A percentile compares a stretch with the other conserved stretches of the same genome.
These are phyloP conservation scores for Musa itinerans DNA, from an alignment of 176 grass and related monocot species.

Conservation along the genomic window DNA sequence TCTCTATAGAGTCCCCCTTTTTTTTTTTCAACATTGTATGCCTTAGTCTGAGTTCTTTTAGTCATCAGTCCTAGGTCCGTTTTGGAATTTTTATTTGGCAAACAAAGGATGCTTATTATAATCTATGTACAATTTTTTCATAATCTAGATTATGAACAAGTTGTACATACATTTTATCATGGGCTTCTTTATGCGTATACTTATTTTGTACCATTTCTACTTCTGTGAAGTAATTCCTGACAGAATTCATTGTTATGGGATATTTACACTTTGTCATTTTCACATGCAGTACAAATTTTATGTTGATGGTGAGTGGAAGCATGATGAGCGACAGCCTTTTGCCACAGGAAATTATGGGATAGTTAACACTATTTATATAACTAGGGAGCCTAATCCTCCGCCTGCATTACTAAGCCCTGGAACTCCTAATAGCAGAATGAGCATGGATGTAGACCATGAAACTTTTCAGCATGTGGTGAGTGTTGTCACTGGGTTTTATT, in stretches of 20 bases:
- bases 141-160: too few species aligned
- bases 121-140: background rate
- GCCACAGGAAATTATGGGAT: slow-evolving; percentile 51
- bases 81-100: background rate
- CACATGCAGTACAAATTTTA: slow-evolving; percentile 84
- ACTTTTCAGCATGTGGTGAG: slow-evolving; percentile 56
- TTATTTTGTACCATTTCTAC: background rate
- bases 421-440: slow-evolving; percentile 35
- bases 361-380: slow-evolving; percentile 71
- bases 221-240: background rate
- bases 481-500: slow-evolving; percentile 7
- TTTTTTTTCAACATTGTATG: background rate
- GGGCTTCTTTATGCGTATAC: background rate
- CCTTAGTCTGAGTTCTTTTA: background rate
- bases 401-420: slow-evolving; percentile 41
- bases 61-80: background rate
- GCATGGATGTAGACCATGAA: slow-evolving; percentile 82
- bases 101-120: background rate
- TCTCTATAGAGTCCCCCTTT: background rate
- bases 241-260: background rate
- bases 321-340: slow-evolving; percentile 71
- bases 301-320: slow-evolving; percentile 89
- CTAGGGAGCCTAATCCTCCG: slow-evolving; percentile 44
- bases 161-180: background rate
- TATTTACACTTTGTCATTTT: slow-evolving; percentile 14